Evolutionary conservation across 108 stramenopile species (phyloP).

Genomic region (Nitzschia sp.): DNA sequence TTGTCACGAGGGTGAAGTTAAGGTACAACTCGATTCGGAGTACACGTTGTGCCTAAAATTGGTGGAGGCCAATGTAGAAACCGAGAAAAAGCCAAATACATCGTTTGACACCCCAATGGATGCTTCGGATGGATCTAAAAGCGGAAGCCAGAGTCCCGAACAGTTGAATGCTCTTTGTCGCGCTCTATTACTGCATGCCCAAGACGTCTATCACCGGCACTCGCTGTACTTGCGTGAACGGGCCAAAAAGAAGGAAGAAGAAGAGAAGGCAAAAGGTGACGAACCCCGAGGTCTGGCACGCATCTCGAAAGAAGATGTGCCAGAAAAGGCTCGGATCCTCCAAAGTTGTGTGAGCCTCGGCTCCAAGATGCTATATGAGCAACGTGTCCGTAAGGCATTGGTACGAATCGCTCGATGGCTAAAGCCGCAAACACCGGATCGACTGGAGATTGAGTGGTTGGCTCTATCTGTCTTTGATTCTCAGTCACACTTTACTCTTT

Average conservation of each 20-base stretch:
- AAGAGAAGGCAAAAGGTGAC: conserved; percentile 29
- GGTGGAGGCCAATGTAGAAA: conserved; percentile 70
- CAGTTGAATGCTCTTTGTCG: conserved; percentile 72
- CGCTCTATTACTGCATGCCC: conserved; percentile 74
- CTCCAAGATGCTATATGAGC: conserved; percentile 75
- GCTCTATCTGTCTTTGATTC: conserved; percentile 74
- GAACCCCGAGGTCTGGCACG: conserved; percentile 46
- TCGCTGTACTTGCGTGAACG: conserved; percentile 48
- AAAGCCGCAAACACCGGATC: conserved; percentile 25
- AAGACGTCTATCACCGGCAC: conserved; percentile 79
- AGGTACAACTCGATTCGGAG: conserved; percentile 83
- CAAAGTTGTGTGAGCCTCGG: conserved; percentile 72
- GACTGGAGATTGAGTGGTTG: conserved; percentile 68
- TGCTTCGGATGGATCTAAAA: conserved; percentile 13
- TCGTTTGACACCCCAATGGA: not conserved
- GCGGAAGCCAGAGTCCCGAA: conserved; percentile 69
- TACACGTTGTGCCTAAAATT: conserved; percentile 78
- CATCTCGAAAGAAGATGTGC: conserved; percentile 43
- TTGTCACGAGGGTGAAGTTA: conserved; percentile 88
- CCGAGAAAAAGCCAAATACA: conserved; percentile 10
- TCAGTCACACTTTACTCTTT: conserved; percentile 61
- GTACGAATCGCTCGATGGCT: conserved; percentile 46
- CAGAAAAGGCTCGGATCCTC: conserved; percentile 61
- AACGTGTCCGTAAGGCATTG: conserved; percentile 58
- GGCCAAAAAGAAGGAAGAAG: conserved; percentile 27